Base-by-base conservation (phyloP, 139 green algal genomes). In the Eudorina sp. region DNA sequence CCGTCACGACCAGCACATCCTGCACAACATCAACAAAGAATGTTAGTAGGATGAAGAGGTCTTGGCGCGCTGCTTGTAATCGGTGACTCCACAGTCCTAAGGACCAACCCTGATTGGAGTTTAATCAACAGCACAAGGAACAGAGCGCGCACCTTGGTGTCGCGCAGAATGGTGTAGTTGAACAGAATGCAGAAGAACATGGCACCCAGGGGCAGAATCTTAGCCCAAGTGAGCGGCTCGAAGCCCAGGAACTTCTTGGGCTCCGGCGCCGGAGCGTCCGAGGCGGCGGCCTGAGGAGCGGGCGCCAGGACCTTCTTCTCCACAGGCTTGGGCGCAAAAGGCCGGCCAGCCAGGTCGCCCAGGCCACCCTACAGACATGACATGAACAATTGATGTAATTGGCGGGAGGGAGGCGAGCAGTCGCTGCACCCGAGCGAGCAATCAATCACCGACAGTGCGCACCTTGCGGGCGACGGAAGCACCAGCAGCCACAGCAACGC, bases 111-210 rank as follows among this genome's bases (percentile, higher is more conserved):
- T n/a, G n/a, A n/a, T n/a, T n/a, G n/a, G n/a, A n/a, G n/a, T n/a
- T n/a, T n/a, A n/a, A n/a, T n/a, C n/a, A n/a, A n/a, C n/a, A n/a
- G n/a, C n/a, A n/a, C n/a, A n/a, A n/a, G n/a, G n/a, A n/a, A n/a
- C n/a, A n/a, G 8, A 13, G 21, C 4, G 31, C 89, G 79, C 76
- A 96, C 96, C 97, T 99, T 99, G 76, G 98, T 99, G 92, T 99
- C 97, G 83, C 97, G 95, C 80, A 99, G 96, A 88, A 99, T 99
- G 85, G 98, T 99, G 97, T 99, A 99, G 96, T 99, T 99, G 96
- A 99, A 99, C 43, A 99, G 93, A 79, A 99, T 99, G 95, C 96
- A 99, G 95, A 99, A 99, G 92, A 99, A 99, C 96, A 99, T 99
- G 36, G 98, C 81, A 68, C 95, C 97, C 74, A 99, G 91, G 45